Conservation (phyloP, 2,329 filamentous ascomycete genomes). For the Pseudopyrenochaeta lycopersici region DNA sequence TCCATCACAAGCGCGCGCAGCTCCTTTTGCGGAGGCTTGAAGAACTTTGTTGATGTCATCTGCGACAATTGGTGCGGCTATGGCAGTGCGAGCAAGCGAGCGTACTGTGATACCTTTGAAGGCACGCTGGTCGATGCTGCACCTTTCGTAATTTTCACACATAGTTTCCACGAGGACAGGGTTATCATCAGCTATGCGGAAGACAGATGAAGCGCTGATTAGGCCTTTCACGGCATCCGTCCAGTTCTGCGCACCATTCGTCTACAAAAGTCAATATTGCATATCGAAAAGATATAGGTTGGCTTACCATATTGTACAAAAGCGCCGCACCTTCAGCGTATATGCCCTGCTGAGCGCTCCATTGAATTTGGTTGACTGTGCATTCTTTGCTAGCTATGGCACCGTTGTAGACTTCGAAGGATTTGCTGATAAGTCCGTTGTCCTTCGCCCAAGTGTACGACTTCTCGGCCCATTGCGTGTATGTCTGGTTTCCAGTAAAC, state of each 20-base stretch:
- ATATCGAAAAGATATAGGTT: background rate
- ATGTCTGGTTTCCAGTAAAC: constrained; percentile 66
- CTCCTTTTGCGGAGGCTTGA: constrained; percentile 29
- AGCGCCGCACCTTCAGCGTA: constrained; percentile 62
- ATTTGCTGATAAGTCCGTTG: constrained; percentile 58
- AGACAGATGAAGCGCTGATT: constrained; percentile 38
- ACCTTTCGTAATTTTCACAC: constrained; percentile 67
- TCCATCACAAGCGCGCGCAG: constrained; percentile 22
- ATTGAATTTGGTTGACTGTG: constrained; percentile 58
- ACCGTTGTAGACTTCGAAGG: constrained; percentile 62
- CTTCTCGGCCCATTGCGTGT: constrained; percentile 68
- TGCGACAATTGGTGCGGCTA: constrained; percentile 26
- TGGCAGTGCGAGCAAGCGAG: constrained; percentile 32
- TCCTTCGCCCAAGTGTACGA: constrained; percentile 64
- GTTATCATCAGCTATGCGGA: constrained; percentile 46
- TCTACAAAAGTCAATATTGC: constrained; percentile 18
- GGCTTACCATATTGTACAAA: constrained; percentile 57
- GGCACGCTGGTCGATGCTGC: constrained; percentile 70
- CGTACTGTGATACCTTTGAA: constrained; percentile 63
- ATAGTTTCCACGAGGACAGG: constrained; percentile 72
- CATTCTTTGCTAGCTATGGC: constrained; percentile 55
- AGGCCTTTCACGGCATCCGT: constrained; percentile 28
- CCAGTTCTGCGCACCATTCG: constrained; percentile 32
- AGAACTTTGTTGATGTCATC: constrained; percentile 24
- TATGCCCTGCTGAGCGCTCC: constrained; percentile 61